Evolutionary conservation across 2,329 filamentous ascomycete genomes (phyloP).

Genomic region (Aspergillus spinulosporus): DNA sequence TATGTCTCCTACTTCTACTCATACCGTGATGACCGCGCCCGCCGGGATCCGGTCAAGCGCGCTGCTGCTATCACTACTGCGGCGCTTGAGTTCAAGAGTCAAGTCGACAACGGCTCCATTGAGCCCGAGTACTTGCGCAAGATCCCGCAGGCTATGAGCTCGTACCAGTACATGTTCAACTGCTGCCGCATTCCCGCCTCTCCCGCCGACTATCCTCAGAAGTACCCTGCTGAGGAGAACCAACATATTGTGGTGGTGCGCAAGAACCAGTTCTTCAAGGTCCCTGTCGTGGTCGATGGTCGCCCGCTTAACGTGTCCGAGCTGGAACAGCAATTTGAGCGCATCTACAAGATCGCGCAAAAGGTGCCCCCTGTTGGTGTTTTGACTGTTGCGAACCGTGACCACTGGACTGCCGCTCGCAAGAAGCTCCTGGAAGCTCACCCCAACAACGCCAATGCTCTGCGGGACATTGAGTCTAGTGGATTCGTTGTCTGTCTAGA

Average conservation of each 20-base stretch:
- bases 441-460: constrained; percentile 71
- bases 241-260: constrained; percentile 87
- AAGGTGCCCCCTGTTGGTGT: constrained; percentile 72
- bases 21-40: constrained; percentile 85
- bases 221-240: constrained; percentile 72
- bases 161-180: constrained; percentile 99
- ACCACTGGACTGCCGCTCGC: constrained; percentile 85
- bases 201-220: constrained; percentile 78
- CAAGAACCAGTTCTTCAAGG: constrained; percentile 98
- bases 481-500: constrained; percentile 93
- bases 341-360: constrained; percentile 76
- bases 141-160: constrained; percentile 96
- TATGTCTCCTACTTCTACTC: constrained; percentile 99
- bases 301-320: constrained; percentile 85
- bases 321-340: constrained; percentile 84
- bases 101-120: constrained; percentile 76
- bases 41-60: constrained; percentile 85
- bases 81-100: constrained; percentile 88
- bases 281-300: constrained; percentile 76
- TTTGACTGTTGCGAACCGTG: constrained; percentile 88
- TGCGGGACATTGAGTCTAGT: constrained; percentile 81
- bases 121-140: constrained; percentile 99
- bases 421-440: constrained; percentile 73
- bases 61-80: constrained; percentile 87
- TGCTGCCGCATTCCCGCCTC: constrained; percentile 79